Evolutionary conservation across 306 rosid species (phyloP), one percentile per base, ranked within the genome.

Genomic region (Begonia peltatifolia): DNA sequence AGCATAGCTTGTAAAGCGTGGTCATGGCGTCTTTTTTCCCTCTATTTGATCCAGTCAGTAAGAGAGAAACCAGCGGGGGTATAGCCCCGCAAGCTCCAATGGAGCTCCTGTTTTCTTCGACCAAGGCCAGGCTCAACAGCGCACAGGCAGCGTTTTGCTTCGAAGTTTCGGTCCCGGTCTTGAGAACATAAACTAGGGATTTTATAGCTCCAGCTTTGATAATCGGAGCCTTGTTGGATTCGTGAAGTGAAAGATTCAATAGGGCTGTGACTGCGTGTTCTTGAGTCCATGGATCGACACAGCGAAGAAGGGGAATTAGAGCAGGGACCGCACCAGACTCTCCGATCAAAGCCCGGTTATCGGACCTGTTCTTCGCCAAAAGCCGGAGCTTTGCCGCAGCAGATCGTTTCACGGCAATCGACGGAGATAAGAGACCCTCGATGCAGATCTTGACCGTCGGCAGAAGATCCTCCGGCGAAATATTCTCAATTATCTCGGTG

Each of bases 91-190:
- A 79, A 2, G 83, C 95, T 0, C 95, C 95, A 7, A 86, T 86
- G 1, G 95, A 86, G 61, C 74, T 71, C 63, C 69, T 79, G 66
- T 87, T 87, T 54, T 83, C 96, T 25, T 87, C 94, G 6, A 83
- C 58, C 25, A 87, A 51, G 6, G 96, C 87, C 9, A 87, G 67
- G 66, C 96, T 87, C 10, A 87, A 23, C 12, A 87, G 73, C 46
- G 94, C 94, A 18, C 96, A 87, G 2, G 96, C 94, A 0, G 96
- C 94, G 87, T 87, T 87, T 64, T 87, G 90, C 65, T 87, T 87
- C 35, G 94, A 87, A 12, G 79, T 76, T 55, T 87, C 90, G 0
- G 96, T 87, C 1, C 96, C 96, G 0, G 96, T 83, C 57, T 83
- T 87, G 38, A 87, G 77, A 4, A 83, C 96, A 51, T 87, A 87